phyloP scores from a whole-genome alignment of 306 rosid species.

The Styphnolobium japonicum region DNA sequence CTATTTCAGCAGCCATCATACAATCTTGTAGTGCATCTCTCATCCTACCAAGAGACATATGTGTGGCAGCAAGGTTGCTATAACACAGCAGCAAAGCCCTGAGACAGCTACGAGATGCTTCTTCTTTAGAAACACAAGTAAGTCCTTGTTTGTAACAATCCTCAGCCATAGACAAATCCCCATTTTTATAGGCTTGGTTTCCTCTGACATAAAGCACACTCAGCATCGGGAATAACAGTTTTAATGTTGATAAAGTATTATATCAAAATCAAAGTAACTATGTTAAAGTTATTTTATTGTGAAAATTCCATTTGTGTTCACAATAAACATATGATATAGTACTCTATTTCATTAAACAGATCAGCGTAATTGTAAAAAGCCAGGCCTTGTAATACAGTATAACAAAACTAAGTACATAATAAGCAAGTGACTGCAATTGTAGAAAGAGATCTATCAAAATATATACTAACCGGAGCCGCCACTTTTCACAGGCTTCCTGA shows the following conservation, averaged over 20 bases:
- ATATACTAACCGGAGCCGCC: constrained; percentile 78
- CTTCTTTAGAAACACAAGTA: constrained; percentile 52
- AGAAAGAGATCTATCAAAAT: constrained; percentile 20
- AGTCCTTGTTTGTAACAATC: constrained; percentile 81
- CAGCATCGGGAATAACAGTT: constrained; percentile 17
- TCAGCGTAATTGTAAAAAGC: constrained; percentile 9
- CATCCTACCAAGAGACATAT: constrained; percentile 88
- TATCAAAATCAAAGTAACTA: constrained; percentile 26
- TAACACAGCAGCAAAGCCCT: constrained; percentile 91
- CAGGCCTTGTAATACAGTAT: constrained; percentile 3
- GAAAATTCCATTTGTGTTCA: constrained; percentile 1
- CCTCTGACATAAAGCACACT: constrained; percentile 67
- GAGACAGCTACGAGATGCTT: constrained; percentile 73
- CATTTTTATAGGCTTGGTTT: constrained; percentile 80
- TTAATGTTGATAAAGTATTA: constrained; percentile 5
- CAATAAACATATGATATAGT: neutral
- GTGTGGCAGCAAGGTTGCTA: constrained; percentile 97
- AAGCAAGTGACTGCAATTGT: neutral
- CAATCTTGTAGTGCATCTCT: constrained; percentile 88
- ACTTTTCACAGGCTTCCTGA: constrained; percentile 91
- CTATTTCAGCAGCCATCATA: constrained; percentile 73
- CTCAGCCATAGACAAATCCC: constrained; percentile 83
- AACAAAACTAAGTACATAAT: constrained; percentile 7
- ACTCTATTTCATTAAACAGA: constrained; percentile 10
- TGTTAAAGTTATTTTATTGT: neutral